Base-by-base conservation (phyloP, 1,284 basidiomycete species). In the Coniferiporia sulphurascens region DNA sequence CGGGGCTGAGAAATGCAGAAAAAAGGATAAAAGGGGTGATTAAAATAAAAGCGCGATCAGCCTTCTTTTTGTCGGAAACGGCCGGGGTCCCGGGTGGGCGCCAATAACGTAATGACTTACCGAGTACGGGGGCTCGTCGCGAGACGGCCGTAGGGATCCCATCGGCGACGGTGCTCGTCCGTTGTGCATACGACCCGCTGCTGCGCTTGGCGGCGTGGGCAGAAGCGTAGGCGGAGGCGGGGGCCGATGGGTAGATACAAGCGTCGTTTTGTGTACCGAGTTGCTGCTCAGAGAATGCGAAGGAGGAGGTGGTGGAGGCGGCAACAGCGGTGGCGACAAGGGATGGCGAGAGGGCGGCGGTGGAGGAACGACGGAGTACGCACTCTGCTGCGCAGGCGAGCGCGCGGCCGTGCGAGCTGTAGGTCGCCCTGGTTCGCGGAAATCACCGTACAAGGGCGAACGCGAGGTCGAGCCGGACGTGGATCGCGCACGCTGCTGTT, bases 101-200 rank as follows among this genome's bases (percentile, higher is more conserved):
- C 38, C 15, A 41, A 52, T 52, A 22, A 46, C 19, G 44, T 57
- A 53, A 43, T 57, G 55, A 62, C 60, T 46, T 52, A 62, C 60
- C 56, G 48, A 19, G 48, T 58, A 57, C 15, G 60, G 58, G 22
- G n/a, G 41, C 36, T 62, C 56, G 21, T 54, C 53, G n/a, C 52
- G 48, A 49, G 45, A 55, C 34, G 56, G 52, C n/a, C 57, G 60
- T 17, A 56, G 55, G 15, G 55, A 56, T 45, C 48, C 34, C 59
- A 60, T 60, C 49, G 56, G 52, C 22, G 51, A 34, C 52, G 55
- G 38, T 21, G 49, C 58, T 43, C n/a, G 45, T 19, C 52, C 38
- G 38, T 52, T 34, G 49, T 48, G 48, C 44, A 49, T 27, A 32
- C 36, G 48, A 7, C 32, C 34, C 19, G 45, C 21, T 38, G 55